Evolutionary conservation across 495 filamentous ascomycete species (phyloP).

Genomic region (Neurospora sp.): DNA sequence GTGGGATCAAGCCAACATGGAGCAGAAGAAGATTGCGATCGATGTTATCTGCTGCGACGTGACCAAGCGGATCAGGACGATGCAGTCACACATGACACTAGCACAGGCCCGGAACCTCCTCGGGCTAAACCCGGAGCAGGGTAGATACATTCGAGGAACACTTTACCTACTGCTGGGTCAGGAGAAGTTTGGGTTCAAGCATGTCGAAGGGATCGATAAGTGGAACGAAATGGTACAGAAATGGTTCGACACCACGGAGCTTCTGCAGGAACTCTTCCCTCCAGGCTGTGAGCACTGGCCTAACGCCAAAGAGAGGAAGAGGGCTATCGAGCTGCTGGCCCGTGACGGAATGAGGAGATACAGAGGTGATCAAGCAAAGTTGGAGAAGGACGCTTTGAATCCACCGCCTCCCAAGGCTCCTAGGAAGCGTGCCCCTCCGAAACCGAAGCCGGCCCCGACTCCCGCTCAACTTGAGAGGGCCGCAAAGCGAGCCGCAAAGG

Average conservation of each 20-base stretch:
- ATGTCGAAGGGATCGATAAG: constrained; percentile 59
- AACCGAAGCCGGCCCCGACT: constrained; percentile 3
- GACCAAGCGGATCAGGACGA: constrained; percentile 63
- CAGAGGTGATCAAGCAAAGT: constrained; percentile 41
- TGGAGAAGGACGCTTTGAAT: constrained; percentile 34
- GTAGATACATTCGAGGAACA: constrained; percentile 50
- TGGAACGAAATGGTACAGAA: constrained; percentile 59
- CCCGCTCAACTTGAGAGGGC: background rate
- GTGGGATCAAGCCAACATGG: constrained; percentile 37
- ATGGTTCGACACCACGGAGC: constrained; percentile 52
- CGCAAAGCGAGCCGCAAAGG: background rate
- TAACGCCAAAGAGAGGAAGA: constrained; percentile 45
- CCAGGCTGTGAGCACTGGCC: constrained; percentile 42
- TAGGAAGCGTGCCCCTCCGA: background rate
- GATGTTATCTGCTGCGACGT: constrained; percentile 76
- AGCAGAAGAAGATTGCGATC: constrained; percentile 45
- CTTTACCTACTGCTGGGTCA: constrained; percentile 59
- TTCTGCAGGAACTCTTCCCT: constrained; percentile 48
- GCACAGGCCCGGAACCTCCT: constrained; percentile 64
- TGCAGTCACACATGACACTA: constrained; percentile 54
- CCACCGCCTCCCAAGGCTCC: constrained; percentile 8
- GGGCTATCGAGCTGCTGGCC: constrained; percentile 58
- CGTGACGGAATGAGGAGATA: constrained; percentile 68
- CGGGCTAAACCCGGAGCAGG: constrained; percentile 61
- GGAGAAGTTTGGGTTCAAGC: constrained; percentile 64